Evolutionary conservation across 805 yeast genomes (phyloP).

Genomic region (Metschnikowia colocasiae): DNA sequence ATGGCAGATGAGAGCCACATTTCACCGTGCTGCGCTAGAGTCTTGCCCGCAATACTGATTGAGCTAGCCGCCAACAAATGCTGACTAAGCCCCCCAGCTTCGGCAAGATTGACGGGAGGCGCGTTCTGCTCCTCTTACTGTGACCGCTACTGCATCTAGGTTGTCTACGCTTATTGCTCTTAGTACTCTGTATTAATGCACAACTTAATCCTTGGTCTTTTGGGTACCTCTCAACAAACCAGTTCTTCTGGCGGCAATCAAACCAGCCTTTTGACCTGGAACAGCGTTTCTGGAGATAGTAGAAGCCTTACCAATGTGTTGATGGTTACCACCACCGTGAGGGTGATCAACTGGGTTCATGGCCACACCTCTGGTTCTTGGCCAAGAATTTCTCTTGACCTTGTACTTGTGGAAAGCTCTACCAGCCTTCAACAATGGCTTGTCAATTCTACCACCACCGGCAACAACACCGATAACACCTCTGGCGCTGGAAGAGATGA

Average conservation of each 20-base stretch:
- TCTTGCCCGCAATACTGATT: too few relatives aligned
- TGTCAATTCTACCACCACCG: constrained; percentile 99
- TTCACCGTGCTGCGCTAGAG: not conserved
- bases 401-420: constrained; percentile 83
- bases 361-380: constrained; percentile 99
- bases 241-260: constrained; percentile 99
- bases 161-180: not conserved
- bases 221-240: constrained; percentile 99
- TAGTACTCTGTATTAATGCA: constrained; percentile 20
- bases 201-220: constrained; percentile 53
- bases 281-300: constrained; percentile 99
- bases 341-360: constrained; percentile 99
- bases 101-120: too few relatives aligned
- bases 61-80: too few relatives aligned
- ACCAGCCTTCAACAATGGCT: constrained; percentile 99
- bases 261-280: constrained; percentile 99
- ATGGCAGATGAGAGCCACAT: not conserved
- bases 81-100: too few relatives aligned
- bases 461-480: constrained; percentile 99
- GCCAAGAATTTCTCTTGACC: constrained; percentile 89
- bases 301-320: constrained; percentile 97
- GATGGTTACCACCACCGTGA: constrained; percentile 99
- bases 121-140: too few relatives aligned
- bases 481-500: constrained; percentile 93
- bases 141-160: too few relatives aligned